phyloP scores from a whole-genome alignment of 2,329 filamentous ascomycete genomes.

The Colletotrichum simmondsii region DNA sequence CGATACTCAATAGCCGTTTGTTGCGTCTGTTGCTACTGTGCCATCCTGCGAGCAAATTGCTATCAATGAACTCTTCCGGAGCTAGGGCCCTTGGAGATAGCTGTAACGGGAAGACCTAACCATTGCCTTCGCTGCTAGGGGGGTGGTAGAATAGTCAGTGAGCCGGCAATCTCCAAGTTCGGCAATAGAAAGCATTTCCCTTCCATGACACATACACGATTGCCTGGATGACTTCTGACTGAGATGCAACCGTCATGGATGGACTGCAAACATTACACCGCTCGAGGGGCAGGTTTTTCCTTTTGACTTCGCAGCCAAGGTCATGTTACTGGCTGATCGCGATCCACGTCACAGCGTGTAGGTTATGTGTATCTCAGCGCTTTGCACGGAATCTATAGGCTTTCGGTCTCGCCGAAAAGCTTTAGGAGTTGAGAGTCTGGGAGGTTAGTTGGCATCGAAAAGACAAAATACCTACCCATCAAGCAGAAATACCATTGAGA shows the following conservation, averaged over 20 bases:
- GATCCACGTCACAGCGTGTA: not conserved
- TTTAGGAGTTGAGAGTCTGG: not conserved
- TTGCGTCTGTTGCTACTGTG: not conserved
- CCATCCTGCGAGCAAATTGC: not conserved
- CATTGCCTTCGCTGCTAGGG: not conserved
- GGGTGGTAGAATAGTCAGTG: not conserved
- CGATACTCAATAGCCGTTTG: not conserved
- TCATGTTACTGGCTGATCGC: not conserved
- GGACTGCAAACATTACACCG: not conserved
- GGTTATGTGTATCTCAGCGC: not conserved
- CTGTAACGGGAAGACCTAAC: not conserved
- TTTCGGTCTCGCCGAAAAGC: not conserved
- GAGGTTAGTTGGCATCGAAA: not conserved
- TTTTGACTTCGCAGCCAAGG: not conserved
- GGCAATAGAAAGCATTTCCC: not conserved
- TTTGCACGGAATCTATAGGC: not conserved
- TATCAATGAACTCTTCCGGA: not conserved
- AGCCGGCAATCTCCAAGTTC: not conserved
- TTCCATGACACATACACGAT: not conserved
- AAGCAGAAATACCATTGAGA: not conserved
- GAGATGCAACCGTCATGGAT: not conserved
- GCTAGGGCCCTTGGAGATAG: not conserved
- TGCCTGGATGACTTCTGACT: not conserved
- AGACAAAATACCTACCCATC: not conserved
- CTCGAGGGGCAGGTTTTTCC: not conserved